Conservation (phyloP, 306 rosid genomes). For the Cicer chorassanicum region DNA sequence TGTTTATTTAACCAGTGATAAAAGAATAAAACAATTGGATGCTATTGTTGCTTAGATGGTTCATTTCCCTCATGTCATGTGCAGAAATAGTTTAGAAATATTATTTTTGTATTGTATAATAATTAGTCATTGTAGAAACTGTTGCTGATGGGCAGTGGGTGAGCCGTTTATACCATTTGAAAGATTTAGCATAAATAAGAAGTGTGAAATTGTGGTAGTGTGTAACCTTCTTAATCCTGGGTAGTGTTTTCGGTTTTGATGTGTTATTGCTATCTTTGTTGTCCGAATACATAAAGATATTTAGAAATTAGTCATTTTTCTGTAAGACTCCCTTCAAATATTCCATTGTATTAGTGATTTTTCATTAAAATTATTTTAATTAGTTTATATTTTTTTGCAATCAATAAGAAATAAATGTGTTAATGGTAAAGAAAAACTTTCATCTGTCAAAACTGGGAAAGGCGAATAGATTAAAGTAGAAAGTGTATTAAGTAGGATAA, state of each 20-base stretch:
- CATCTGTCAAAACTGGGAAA: no score
- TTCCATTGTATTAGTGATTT: not conserved
- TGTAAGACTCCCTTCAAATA: not conserved
- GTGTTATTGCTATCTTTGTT: not conserved
- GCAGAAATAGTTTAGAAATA: constrained; percentile 8
- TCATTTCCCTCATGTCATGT: constrained; percentile 21
- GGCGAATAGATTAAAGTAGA: not conserved
- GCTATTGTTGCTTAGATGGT: constrained; percentile 14
- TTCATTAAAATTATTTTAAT: no score
- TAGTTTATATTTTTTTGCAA: no score
- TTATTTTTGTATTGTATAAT: constrained; percentile 27
- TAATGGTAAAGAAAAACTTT: no score
- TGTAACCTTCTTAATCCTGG: not conserved
- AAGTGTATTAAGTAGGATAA: not conserved
- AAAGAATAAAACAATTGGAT: constrained; percentile 15
- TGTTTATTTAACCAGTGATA: constrained; percentile 1
- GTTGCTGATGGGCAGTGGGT: not conserved
- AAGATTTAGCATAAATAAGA: not conserved
- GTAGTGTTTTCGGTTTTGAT: not conserved
- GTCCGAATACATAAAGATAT: not conserved
- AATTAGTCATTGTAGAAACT: constrained; percentile 9
- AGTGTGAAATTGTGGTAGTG: not conserved
- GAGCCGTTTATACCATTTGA: not conserved
- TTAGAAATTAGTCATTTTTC: no score
- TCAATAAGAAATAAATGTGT: no score